Evolutionary conservation across 2,329 filamentous ascomycete species (phyloP).

Genomic region (Aspergillus brunneoviolaceus): DNA sequence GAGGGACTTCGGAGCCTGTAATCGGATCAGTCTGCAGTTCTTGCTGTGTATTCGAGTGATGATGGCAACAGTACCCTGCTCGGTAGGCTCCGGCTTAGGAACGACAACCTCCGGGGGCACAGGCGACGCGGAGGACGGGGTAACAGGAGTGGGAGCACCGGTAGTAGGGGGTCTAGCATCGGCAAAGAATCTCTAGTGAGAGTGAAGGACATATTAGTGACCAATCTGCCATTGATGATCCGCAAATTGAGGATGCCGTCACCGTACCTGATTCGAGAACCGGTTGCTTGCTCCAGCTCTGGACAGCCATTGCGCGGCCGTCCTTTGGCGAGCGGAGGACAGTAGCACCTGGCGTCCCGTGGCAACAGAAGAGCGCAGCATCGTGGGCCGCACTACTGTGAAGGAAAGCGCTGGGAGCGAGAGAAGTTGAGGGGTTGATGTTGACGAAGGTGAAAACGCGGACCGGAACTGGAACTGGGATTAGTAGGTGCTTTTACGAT

Average conservation of each 20-base stretch:
- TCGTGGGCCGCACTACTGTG: conserved; percentile 49
- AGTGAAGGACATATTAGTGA: conserved; percentile 21
- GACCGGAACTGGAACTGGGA: conserved; percentile 27
- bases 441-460: conserved; percentile 33
- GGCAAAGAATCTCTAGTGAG: conserved; percentile 51
- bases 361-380: conserved; percentile 57
- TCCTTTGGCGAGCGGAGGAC: conserved; percentile 38
- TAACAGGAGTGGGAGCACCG: conserved; percentile 44
- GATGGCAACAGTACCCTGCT: conserved; percentile 27
- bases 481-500: conserved; percentile 38
- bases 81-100: conserved; percentile 45
- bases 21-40: conserved; percentile 33
- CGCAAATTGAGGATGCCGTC: conserved; percentile 23
- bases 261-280: conserved; percentile 43
- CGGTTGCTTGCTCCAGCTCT: conserved; percentile 39
- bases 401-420: conserved; percentile 27
- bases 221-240: conserved; percentile 24
- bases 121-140: conserved; percentile 46
- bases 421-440: conserved; percentile 25
- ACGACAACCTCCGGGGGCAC: conserved; percentile 50
- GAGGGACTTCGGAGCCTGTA: conserved; percentile 38
- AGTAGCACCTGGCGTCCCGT: conserved; percentile 47
- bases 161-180: conserved; percentile 44
- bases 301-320: conserved; percentile 46
- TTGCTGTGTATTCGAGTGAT: conserved; percentile 8